Evolutionary conservation across 2,329 filamentous ascomycete genomes (phyloP).

Genomic region (Talaromyces rugulosus): DNA sequence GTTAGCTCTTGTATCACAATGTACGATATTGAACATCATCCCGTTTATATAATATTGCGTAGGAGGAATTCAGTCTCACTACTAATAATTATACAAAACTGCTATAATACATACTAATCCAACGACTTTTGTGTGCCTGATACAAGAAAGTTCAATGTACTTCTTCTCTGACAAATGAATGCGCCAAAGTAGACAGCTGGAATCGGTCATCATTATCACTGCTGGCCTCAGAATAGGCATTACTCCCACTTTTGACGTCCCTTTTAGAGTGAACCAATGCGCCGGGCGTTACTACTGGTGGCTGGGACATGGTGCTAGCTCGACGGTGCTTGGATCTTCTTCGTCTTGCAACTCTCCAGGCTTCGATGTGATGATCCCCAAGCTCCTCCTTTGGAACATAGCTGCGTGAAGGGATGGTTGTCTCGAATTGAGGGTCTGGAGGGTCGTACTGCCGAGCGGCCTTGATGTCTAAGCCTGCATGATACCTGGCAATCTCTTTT

Average conservation of each 20-base stretch:
- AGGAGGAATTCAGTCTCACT: background rate
- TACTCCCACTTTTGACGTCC: background rate
- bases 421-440: slow-evolving; percentile 16
- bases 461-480: slow-evolving; percentile 15
- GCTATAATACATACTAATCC: background rate
- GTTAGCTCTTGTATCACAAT: background rate
- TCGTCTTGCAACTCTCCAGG: slow-evolving; percentile 8
- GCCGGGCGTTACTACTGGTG: background rate
- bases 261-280: background rate
- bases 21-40: background rate
- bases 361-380: slow-evolving; percentile 14
- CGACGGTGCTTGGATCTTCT: slow-evolving; percentile 4
- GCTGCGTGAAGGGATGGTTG: slow-evolving; percentile 11
- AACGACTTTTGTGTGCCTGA: background rate
- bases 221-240: background rate
- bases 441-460: slow-evolving; percentile 13
- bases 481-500: slow-evolving; percentile 13
- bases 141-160: background rate
- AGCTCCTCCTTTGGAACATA: slow-evolving; percentile 14
- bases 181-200: background rate
- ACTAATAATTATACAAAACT: background rate
- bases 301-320: background rate
- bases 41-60: background rate
- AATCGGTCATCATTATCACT: background rate
- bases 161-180: background rate